Conservation (phyloP, 768 basidiomycete species). For the Mycena albidolilacea region DNA sequence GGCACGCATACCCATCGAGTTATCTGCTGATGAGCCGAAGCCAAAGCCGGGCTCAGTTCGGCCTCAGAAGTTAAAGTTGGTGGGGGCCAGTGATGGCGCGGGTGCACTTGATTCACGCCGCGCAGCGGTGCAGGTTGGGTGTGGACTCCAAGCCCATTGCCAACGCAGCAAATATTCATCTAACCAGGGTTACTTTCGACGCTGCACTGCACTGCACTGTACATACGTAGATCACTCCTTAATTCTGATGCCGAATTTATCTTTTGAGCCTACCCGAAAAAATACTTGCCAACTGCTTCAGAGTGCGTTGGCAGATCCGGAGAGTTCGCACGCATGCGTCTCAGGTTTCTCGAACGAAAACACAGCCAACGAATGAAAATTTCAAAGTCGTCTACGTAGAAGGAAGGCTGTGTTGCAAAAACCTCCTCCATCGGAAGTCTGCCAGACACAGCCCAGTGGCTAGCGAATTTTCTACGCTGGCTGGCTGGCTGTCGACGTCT, state of each 20-base stretch:
- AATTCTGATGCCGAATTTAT: conserved; percentile 2
- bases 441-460: not conserved
- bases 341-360: not conserved
- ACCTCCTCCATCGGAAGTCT: conserved; percentile 2
- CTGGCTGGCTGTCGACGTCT: not conserved
- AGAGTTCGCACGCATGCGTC: not conserved
- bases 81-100: not conserved
- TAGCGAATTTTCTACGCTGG: not conserved
- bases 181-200: not conserved
- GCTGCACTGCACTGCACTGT: not conserved
- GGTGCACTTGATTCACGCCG: not conserved
- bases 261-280: not conserved
- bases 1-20: conserved; percentile 5
- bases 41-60: not conserved
- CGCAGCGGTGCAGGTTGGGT: not conserved
- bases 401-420: conserved; percentile 12
- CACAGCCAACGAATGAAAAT: not conserved
- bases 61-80: not conserved
- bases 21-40: not conserved
- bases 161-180: not conserved
- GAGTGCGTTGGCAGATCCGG: not conserved
- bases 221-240: not conserved
- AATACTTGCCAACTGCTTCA: not conserved
- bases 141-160: not conserved
- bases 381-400: not conserved